These are phyloP conservation scores for Maudiozyma turicensis DNA, from an alignment of 805 yeast species.

Conservation along the genomic window DNA sequence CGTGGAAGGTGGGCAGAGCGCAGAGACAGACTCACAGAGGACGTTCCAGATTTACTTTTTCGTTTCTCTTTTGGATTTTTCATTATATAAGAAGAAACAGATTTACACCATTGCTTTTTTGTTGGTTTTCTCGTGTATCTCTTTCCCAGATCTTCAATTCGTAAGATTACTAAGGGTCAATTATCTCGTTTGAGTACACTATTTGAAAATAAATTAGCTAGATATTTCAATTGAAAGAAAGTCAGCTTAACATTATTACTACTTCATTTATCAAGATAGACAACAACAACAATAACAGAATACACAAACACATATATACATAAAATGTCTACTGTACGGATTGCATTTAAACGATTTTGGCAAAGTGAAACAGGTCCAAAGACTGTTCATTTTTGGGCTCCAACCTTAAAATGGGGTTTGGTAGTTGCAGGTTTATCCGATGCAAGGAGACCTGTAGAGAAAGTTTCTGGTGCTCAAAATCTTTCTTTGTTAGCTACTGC, in stretches of 20 bases:
- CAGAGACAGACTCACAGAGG: no score
- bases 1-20: no score
- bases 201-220: neutral
- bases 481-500: slow-evolving; percentile 83
- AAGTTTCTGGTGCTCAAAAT: slow-evolving; percentile 67
- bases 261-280: neutral
- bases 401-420: slow-evolving; percentile 77
- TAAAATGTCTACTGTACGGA: slow-evolving; percentile 14
- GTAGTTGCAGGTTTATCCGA: slow-evolving; percentile 91
- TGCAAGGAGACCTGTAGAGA: slow-evolving; percentile 83
- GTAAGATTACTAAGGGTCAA: no score
- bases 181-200: neutral
- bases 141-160: no score
- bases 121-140: no score
- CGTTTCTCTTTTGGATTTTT: no score
- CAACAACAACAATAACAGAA: neutral
- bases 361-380: slow-evolving; percentile 90
- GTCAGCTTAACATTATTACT: neutral
- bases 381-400: slow-evolving; percentile 95
- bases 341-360: slow-evolving; percentile 54
- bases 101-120: no score
- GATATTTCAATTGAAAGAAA: slow-evolving; percentile 3
- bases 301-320: neutral
- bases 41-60: no score
- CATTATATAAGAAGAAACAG: no score